A percentile compares a stretch with the other conserved stretches of the same genome.
These are phyloP conservation scores for Scytalidium sp. DNA, from an alignment of 2,329 filamentous ascomycete genomes.

Conservation along the genomic window DNA sequence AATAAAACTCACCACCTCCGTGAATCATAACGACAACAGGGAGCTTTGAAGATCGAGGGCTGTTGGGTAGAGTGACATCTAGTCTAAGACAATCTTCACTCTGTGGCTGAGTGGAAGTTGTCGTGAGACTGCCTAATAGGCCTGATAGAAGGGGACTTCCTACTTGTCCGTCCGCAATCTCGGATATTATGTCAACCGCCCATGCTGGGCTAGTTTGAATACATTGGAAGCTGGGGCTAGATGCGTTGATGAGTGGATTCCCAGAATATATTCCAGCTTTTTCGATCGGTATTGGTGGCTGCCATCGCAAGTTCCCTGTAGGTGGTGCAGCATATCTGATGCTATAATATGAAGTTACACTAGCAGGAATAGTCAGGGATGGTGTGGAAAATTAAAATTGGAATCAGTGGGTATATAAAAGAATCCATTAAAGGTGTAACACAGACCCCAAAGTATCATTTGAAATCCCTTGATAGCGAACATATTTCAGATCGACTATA, in stretches of 20 bases:
- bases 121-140: not conserved
- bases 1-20: not conserved
- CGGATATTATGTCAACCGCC: not conserved
- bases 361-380: not conserved
- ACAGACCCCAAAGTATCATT: conserved; percentile 18
- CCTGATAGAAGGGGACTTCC: not conserved
- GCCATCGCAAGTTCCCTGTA: conserved; percentile 30
- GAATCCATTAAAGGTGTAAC: no score
- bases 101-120: not conserved
- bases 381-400: not conserved
- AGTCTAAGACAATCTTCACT: conserved; percentile 46
- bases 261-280: not conserved
- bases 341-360: conserved; percentile 12
- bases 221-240: conserved; percentile 21
- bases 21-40: not conserved
- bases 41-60: not conserved
- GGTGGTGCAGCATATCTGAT: conserved; percentile 34
- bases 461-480: conserved; percentile 39
- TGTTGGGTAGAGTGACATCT: conserved; percentile 40
- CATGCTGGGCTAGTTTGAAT: conserved; percentile 19
- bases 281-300: conserved; percentile 7
- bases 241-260: conserved; percentile 14
- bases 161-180: not conserved
- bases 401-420: not conserved
- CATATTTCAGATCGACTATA: conserved; percentile 43